phyloP scores from a whole-genome alignment of 192 early-diverging fungal genomes.

The Umbelopsis sp. region DNA sequence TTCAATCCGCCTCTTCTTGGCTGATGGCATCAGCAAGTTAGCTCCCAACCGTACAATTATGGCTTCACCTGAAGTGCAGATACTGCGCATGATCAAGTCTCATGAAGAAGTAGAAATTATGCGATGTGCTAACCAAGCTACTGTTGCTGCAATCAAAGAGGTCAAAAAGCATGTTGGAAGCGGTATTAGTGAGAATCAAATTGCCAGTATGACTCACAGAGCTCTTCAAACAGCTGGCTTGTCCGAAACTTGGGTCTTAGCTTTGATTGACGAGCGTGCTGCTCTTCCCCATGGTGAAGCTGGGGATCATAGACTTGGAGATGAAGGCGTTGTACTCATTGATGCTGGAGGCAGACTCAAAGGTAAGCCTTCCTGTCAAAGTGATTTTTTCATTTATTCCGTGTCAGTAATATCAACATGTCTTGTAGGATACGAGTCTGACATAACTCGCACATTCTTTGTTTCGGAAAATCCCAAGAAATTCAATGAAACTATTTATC shows the following conservation, averaged over 20 bases:
- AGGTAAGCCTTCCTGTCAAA: conserved; percentile 8
- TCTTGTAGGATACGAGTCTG: conserved; percentile 43
- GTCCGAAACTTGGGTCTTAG: conserved; percentile 36
- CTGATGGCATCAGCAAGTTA: conserved; percentile 30
- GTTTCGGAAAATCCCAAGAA: conserved; percentile 24
- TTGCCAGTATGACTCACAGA: conserved; percentile 36
- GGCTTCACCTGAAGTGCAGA: conserved; percentile 34
- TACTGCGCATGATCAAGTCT: conserved; percentile 46
- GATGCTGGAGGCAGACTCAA: conserved; percentile 49
- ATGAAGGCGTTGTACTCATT: conserved; percentile 44
- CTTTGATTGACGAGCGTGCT: conserved; percentile 49
- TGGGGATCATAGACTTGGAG: conserved; percentile 37
- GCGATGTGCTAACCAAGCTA: conserved; percentile 44
- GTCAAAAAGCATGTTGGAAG: conserved; percentile 37
- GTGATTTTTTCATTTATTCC: neutral
- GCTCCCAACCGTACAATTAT: neutral
- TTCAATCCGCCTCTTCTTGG: conserved; percentile 47
- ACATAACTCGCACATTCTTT: conserved; percentile 55
- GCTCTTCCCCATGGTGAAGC: conserved; percentile 52
- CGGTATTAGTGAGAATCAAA: conserved; percentile 39
- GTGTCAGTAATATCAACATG: neutral
- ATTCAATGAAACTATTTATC: conserved; percentile 37
- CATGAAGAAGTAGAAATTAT: conserved; percentile 50
- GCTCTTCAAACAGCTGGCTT: conserved; percentile 40
- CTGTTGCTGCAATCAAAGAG: conserved; percentile 44